Percentiles rank a stretch among this genome's conserved stretches.
Evolutionary conservation across 1,284 basidiomycete species (phyloP).

Genomic region (Leccinum variabile): DNA sequence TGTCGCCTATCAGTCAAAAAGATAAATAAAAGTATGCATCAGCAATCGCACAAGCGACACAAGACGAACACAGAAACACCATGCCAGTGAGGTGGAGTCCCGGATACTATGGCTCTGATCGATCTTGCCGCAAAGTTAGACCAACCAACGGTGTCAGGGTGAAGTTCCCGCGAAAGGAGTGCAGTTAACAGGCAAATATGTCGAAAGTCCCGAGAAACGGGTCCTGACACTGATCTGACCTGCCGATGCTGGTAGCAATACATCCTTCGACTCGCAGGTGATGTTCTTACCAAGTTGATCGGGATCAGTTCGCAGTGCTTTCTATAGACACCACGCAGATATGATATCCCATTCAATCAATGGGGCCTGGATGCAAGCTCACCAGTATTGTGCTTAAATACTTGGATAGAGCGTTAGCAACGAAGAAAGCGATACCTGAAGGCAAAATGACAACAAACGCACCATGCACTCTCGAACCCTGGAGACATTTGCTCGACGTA

Average conservation of each 20-base stretch:
- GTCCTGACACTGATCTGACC: too few relatives aligned
- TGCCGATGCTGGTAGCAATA: constrained; percentile 26
- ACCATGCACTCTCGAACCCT: constrained; percentile 24
- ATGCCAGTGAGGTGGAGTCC: constrained; percentile 33
- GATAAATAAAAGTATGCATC: background rate
- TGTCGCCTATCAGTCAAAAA: constrained; percentile 23
- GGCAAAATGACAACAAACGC: constrained; percentile 15
- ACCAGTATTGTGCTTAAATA: constrained; percentile 34
- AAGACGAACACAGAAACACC: background rate
- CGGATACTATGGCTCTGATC: constrained; percentile 13
- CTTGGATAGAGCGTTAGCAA: constrained; percentile 17
- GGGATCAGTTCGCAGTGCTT: constrained; percentile 35
- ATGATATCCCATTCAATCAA: too few relatives aligned
- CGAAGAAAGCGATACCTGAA: background rate
- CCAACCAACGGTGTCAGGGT: constrained; percentile 30
- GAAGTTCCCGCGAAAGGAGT: too few relatives aligned
- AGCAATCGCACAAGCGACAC: background rate
- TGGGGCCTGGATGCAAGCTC: constrained; percentile 1
- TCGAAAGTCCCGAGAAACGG: too few relatives aligned
- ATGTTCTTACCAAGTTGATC: constrained; percentile 20
- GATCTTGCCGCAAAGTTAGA: constrained; percentile 29
- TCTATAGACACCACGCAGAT: constrained; percentile 14
- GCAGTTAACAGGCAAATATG: too few relatives aligned
- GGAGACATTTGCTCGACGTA: constrained; percentile 22
- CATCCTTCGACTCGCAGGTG: constrained; percentile 23